Percentiles rank a stretch among this genome's conserved stretches.
Conservation (phyloP, 148 eudicot genomes). For the Vaccinium myrtillus region DNA sequence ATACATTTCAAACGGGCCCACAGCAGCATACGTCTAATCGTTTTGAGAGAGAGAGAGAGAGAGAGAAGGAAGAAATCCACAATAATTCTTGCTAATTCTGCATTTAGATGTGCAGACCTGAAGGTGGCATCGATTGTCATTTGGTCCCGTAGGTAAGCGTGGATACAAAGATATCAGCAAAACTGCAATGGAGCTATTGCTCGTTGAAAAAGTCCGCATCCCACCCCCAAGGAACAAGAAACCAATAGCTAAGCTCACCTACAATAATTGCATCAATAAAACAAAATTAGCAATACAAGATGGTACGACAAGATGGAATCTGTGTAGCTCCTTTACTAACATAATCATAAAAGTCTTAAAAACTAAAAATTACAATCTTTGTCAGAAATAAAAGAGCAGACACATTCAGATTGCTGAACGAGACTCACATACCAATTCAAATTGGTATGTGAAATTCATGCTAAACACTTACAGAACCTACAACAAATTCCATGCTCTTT, state of each 20-base stretch:
- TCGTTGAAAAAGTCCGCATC: conserved; percentile 85
- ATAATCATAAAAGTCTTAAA: neutral
- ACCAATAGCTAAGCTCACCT: conserved; percentile 93
- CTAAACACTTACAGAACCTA: neutral
- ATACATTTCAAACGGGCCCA: neutral
- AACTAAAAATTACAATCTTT: neutral
- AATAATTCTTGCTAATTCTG: neutral
- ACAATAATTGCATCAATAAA: conserved; percentile 11
- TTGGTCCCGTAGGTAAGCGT: conserved; percentile 89
- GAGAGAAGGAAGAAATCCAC: neutral
- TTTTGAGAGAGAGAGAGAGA: neutral
- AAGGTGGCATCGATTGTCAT: conserved; percentile 96
- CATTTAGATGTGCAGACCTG: conserved; percentile 49
- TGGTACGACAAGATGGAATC: neutral
- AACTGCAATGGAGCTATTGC: conserved; percentile 74
- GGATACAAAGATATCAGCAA: conserved; percentile 88
- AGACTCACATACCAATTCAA: neutral
- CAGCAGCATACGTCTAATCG: neutral
- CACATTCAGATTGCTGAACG: neutral
- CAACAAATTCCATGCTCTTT: neutral
- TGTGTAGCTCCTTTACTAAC: neutral
- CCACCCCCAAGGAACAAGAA: conserved; percentile 98
- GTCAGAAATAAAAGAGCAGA: neutral
- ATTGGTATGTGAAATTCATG: neutral
- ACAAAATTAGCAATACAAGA: neutral